A percentile compares a stretch with the other conserved stretches of the same genome.
phyloP scores from a whole-genome alignment of 805 yeast species.

The Kodamaea leandrae region DNA sequence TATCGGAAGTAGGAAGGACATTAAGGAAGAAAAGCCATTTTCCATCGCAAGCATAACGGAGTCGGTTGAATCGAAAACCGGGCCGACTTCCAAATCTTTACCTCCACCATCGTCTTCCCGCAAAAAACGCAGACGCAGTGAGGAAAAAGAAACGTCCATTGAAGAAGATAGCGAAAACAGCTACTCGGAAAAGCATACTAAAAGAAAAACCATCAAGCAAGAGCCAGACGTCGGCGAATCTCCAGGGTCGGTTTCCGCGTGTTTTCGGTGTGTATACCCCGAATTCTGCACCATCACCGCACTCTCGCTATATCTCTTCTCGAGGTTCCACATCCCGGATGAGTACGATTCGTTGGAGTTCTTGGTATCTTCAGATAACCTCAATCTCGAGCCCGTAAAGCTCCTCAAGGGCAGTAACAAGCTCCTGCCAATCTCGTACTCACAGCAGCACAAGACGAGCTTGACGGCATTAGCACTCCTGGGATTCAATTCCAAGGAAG shows the following conservation, averaged over 20 bases:
- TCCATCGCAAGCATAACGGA: conserved; percentile 1
- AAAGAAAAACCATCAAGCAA: background rate
- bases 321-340: conserved; percentile 29
- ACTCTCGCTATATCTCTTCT: conserved; percentile 27
- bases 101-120: background rate
- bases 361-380: conserved; percentile 4
- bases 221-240: background rate
- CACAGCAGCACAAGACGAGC: conserved; percentile 28
- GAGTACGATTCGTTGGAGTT: conserved; percentile 22
- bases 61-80: too few relatives aligned
- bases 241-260: conserved; percentile 16
- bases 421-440: conserved; percentile 21
- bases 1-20: background rate
- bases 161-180: background rate
- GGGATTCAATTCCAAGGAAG: conserved; percentile 19
- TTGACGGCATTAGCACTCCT: conserved; percentile 19
- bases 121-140: background rate
- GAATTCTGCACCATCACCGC: conserved; percentile 29
- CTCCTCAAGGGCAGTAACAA: conserved; percentile 27
- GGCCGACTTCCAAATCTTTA: too few relatives aligned
- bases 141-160: too few relatives aligned
- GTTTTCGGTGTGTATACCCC: conserved; percentile 11
- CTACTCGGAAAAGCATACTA: background rate
- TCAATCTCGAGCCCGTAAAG: conserved; percentile 16
- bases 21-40: background rate